A percentile compares a stretch with the other conserved stretches of the same genome.
phyloP scores from a whole-genome alignment of 768 basidiomycete genomes.

The Crassisporium funariophilum region DNA sequence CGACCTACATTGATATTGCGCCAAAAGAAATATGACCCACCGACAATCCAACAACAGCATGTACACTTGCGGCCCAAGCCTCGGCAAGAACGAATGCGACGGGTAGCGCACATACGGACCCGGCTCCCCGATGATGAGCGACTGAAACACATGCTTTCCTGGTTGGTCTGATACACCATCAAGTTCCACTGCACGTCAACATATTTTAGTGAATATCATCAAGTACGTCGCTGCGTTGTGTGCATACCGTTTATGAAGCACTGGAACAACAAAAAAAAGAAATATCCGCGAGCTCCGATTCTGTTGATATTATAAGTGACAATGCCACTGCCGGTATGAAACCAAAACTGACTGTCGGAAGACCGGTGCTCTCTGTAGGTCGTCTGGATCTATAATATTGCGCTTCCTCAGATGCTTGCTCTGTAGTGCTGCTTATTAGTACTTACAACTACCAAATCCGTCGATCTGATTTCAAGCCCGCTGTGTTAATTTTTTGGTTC shows the following conservation, averaged over 20 bases:
- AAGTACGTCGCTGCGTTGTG: background rate
- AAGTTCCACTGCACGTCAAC: constrained; percentile 49
- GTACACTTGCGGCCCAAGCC: constrained; percentile 75
- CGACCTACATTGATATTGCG: constrained; percentile 6
- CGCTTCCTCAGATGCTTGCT: too few species aligned
- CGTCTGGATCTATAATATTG: constrained; percentile 68
- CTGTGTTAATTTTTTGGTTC: constrained; percentile 19
- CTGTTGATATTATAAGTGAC: constrained; percentile 34
- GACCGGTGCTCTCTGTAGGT: constrained; percentile 70
- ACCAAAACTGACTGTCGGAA: constrained; percentile 58
- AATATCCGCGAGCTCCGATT: constrained; percentile 85
- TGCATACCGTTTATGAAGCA: constrained; percentile 77
- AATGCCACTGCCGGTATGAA: background rate
- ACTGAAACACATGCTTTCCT: constrained; percentile 66
- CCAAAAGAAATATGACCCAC: constrained; percentile 41
- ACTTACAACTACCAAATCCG: constrained; percentile 81
- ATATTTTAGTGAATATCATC: constrained; percentile 1
- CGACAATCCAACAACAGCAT: constrained; percentile 84
- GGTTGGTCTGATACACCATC: constrained; percentile 72
- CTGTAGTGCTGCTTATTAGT: background rate
- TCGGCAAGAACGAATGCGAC: constrained; percentile 81
- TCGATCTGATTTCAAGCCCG: constrained; percentile 51
- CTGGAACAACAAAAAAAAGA: constrained; percentile 94
- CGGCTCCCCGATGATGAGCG: constrained; percentile 69
- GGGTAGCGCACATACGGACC: constrained; percentile 82